Percentiles rank a stretch among this genome's conserved stretches.
Evolutionary conservation across 306 rosid genomes (phyloP).

Genomic region (Trifolium repens): DNA sequence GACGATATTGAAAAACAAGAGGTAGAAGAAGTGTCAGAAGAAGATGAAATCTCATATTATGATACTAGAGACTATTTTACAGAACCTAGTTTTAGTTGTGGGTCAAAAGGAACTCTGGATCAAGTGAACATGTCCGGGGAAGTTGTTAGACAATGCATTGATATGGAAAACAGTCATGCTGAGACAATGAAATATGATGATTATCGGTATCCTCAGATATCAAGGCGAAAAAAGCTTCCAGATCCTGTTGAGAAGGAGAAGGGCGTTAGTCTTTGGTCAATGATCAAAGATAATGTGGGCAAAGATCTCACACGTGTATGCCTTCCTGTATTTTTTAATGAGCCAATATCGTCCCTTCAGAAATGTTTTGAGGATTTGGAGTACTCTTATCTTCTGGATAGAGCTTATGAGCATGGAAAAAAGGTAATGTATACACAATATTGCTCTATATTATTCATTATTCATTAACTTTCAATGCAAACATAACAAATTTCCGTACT

Average conservation of each 20-base stretch:
- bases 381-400: constrained; percentile 87
- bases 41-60: constrained; percentile 75
- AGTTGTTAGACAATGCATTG: constrained; percentile 45
- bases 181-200: constrained; percentile 43
- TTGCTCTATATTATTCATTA: neutral
- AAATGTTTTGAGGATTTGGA: constrained; percentile 97
- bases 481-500: constrained; percentile 6
- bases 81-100: constrained; percentile 58
- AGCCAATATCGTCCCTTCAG: constrained; percentile 97
- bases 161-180: constrained; percentile 51
- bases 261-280: constrained; percentile 95
- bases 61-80: constrained; percentile 76
- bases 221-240: constrained; percentile 86
- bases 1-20: constrained; percentile 93
- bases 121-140: constrained; percentile 44
- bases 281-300: constrained; percentile 98
- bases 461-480: constrained; percentile 22
- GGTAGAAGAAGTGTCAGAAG: constrained; percentile 86
- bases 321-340: constrained; percentile 98
- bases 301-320: constrained; percentile 96
- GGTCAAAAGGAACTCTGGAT: constrained; percentile 50
- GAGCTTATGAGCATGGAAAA: constrained; percentile 85
- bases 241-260: constrained; percentile 95
- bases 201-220: constrained; percentile 53
- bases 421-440: constrained; percentile 55